Evolutionary conservation across 306 rosid species (phyloP), one percentile per base, ranked within the genome.

Genomic region (Phaseolus lunatus): DNA sequence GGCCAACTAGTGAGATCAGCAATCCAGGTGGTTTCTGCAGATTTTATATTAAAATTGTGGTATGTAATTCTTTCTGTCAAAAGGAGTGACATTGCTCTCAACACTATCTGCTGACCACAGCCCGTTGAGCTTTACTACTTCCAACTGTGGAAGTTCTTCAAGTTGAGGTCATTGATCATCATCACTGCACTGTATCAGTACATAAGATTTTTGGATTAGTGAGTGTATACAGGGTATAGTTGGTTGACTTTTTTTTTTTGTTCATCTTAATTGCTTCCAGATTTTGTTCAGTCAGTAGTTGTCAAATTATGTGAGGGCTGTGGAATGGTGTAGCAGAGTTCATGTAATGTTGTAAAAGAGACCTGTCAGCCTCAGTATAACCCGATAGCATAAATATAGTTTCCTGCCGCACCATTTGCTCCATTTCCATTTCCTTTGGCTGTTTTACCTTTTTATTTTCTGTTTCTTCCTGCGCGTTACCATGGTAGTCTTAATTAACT

Each of bases 161-260:
- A 72, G 87, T 75, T 77, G 81, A 56, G 83, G 82, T 70, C 84
- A 83, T 79, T 88, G 84, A 75, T 82, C 85, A 67, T 82, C 86
- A 68, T 85, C 77, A 67, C 70, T 87, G 80, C 87, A 80, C 76
- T 85, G 86, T 84, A 80, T 69, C 82, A 83, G 91, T 87, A 89
- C 91, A 87, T 88, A 90, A 67, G 85, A 81, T 87, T 87, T 89
- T 88, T 88, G 93, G 85, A 84, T 82, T 85, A 88, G 91, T 47
- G 79, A 90, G 86, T 85, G 88, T 85, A 87, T 87, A 87, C 89
- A 84, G 78, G 84, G 87, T 87, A 86, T 89, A 88, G 96, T 87
- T 73, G 85, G 81, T 84, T 82, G 85, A 73, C 83, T 74, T 11
- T 82, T 63, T 11, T 82, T 63, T 57, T 56, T n/a, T 70, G 69